Evolutionary conservation across 306 rosid species (phyloP), one percentile per base, ranked within the genome.

Genomic region (Corylus heterophylla): DNA sequence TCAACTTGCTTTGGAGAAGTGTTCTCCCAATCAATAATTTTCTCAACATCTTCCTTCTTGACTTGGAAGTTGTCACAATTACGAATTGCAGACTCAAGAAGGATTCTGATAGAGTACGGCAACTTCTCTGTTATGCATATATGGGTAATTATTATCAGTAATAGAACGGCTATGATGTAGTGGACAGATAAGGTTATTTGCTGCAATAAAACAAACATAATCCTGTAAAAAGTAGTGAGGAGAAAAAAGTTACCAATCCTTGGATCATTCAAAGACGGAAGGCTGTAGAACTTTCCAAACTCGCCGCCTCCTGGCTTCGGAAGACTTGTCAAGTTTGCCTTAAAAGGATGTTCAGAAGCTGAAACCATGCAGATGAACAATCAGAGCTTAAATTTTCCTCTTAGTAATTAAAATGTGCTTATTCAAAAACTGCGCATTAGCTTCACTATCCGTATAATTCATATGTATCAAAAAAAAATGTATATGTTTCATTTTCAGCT

Each of bases 261-360:
- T 1, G 99, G 97, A 58, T 96, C 98, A 0, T 91, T 93, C 81
- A 96, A 82, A 64, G 99, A 91, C 45, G 99, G 92, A 79, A 96
- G 97, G 78, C 98, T 96, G 78, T 93, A 96, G 82, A 85, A 93
- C 82, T 93, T 96, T 54, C 99, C 99, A 70, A 85, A 96, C 87
- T 93, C 97, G 42, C 99, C 99, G 2, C 99, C 98, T 39, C 99
- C 97, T 12, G 93, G 96, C 88, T 91, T 96, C 5, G 98, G 97
- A 42, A 96, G 98, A 86, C 86, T 88, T 6, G 97, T 91, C 83
- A 96, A 80, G 83, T 87, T 92, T 70, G 66, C 92, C 88, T 96
- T 89, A 93, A 93, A 96, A 76, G 98, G 98, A 81, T 88, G 88
- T 68, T 96, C 98, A 54, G 87, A 62, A 82, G 98, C 98, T 96